Evolutionary conservation across 78 protist species (phyloP).

Genomic region (Dictyostelium intermedium): DNA sequence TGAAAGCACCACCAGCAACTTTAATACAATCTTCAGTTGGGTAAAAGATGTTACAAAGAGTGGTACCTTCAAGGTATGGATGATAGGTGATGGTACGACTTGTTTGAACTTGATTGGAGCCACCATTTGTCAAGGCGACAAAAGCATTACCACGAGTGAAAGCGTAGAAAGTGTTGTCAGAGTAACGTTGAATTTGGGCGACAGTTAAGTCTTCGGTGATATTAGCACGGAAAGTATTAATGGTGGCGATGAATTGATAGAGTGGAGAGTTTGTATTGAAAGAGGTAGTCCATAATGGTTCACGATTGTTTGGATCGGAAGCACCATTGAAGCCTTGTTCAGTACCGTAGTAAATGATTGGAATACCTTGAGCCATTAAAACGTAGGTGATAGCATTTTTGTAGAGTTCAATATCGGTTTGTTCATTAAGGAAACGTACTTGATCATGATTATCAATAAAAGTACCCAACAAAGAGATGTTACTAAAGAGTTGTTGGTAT

Average conservation of each 20-base stretch:
- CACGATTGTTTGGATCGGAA: constrained; percentile 89
- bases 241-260: constrained; percentile 43
- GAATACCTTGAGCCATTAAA: constrained; percentile 81
- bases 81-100: constrained; percentile 59
- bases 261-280: constrained; percentile 48
- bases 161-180: constrained; percentile 81
- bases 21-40: constrained; percentile 73
- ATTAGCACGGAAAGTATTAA: not conserved
- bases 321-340: constrained; percentile 91
- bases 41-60: constrained; percentile 73
- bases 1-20: constrained; percentile 48
- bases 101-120: constrained; percentile 58
- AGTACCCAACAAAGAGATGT: constrained; percentile 51
- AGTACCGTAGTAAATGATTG: constrained; percentile 94
- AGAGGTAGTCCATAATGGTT: constrained; percentile 88
- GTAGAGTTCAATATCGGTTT: constrained; percentile 73
- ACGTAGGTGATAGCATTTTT: constrained; percentile 84
- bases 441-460: constrained; percentile 96
- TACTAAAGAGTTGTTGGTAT: not conserved
- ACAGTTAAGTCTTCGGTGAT: not conserved
- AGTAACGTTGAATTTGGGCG: constrained; percentile 71
- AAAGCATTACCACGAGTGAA: constrained; percentile 85
- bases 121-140: constrained; percentile 89
- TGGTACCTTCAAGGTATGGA: constrained; percentile 66
- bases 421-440: constrained; percentile 84